These are phyloP conservation scores for Spiraea crenata DNA, from an alignment of 331 rosid genomes.

Conservation along the genomic window DNA sequence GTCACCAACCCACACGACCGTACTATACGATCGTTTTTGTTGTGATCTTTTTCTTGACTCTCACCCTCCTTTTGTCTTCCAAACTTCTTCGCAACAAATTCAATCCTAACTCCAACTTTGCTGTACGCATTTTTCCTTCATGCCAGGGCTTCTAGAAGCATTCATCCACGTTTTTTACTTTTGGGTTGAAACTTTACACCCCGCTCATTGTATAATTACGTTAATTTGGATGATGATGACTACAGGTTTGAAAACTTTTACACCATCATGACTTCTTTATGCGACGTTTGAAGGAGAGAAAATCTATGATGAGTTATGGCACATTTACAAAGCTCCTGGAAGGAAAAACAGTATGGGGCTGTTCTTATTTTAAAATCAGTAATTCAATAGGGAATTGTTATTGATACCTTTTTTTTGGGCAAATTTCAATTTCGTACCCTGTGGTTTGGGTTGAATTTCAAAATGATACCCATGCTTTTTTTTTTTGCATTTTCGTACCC, in stretches of 20 bases:
- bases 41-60: conserved; percentile 25
- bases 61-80: conserved; percentile 27
- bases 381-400: no score
- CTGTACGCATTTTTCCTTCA: background rate
- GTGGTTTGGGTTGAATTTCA: no score
- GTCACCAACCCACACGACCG: conserved; percentile 70
- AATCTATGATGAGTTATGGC: no score
- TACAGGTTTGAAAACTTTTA: background rate
- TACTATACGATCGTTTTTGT: conserved; percentile 16
- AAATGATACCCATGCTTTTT: no score
- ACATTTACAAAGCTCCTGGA: no score
- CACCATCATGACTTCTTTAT: no score
- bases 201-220: background rate
- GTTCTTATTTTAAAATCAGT: no score
- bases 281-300: no score
- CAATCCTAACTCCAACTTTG: conserved; percentile 20
- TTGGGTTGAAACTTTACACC: conserved; percentile 1
- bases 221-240: background rate
- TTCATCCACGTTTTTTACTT: background rate
- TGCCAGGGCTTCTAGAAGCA: conserved; percentile 4
- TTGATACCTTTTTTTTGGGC: no score
- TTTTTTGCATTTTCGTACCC: no score
- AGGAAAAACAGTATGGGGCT: no score
- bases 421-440: no score
- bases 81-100: background rate